Conservation (phyloP, 345 rosid genomes). For the Eutrema japonicum region DNA sequence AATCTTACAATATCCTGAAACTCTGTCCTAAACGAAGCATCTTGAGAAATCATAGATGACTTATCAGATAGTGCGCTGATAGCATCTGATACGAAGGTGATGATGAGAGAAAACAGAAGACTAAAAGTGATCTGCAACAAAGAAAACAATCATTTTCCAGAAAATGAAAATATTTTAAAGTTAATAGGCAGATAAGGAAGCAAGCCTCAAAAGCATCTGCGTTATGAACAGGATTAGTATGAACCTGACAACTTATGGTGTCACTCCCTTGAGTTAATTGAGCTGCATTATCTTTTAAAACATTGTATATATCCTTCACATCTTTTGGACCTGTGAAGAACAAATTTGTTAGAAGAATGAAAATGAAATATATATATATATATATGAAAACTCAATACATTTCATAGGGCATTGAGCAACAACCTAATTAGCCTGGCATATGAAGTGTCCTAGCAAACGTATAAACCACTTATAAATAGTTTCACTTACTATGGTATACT, state of each 20-base stretch:
- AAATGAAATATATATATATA: neutral
- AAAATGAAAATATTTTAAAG: neutral
- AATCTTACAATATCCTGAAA: slow-evolving; percentile 88
- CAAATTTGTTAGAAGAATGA: slow-evolving; percentile 34
- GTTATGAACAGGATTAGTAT: slow-evolving; percentile 32
- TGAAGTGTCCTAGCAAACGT: slow-evolving; percentile 20
- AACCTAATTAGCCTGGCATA: slow-evolving; percentile 5
- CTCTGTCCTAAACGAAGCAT: slow-evolving; percentile 77
- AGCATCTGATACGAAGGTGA: slow-evolving; percentile 89
- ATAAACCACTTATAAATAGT: slow-evolving; percentile 22
- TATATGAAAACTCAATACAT: neutral
- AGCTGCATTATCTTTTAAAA: slow-evolving; percentile 74
- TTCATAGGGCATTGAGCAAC: slow-evolving; percentile 18
- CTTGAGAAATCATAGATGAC: slow-evolving; percentile 74
- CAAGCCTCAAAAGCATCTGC: slow-evolving; percentile 24
- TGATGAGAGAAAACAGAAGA: slow-evolving; percentile 81
- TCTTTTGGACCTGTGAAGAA: slow-evolving; percentile 68
- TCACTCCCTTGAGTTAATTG: slow-evolving; percentile 57
- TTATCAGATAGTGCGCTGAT: slow-evolving; percentile 78
- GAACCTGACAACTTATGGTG: slow-evolving; percentile 78
- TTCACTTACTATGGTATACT: slow-evolving; percentile 10
- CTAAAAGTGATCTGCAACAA: slow-evolving; percentile 76
- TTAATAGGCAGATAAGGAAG: slow-evolving; percentile 9
- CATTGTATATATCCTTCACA: slow-evolving; percentile 66
- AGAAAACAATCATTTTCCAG: slow-evolving; percentile 11